Conservation (phyloP, 371 early-diverging fungal species). For the Synchytrium microbalum region DNA sequence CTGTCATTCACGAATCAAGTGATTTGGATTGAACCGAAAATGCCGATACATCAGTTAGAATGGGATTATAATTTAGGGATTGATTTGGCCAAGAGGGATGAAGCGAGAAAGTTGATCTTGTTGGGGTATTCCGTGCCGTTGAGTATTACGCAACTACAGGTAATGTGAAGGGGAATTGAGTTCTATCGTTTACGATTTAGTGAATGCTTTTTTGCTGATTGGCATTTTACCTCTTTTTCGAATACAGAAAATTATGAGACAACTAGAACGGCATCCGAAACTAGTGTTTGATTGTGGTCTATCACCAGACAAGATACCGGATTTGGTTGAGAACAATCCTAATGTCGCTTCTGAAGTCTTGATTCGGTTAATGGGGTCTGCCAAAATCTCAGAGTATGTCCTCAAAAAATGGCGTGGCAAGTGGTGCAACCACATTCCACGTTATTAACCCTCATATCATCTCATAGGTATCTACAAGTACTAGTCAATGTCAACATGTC, state of each 20-base stretch:
- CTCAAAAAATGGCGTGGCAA: too few relatives aligned
- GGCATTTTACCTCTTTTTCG: not conserved
- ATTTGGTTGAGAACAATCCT: conserved; percentile 26
- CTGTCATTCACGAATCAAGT: not conserved
- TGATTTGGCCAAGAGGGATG: conserved; percentile 8
- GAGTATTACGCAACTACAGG: conserved; percentile 15
- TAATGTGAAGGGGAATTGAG: not conserved
- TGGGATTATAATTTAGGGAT: conserved; percentile 12
- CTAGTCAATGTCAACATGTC: conserved; percentile 20
- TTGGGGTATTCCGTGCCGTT: conserved; percentile 16
- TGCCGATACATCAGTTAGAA: conserved; percentile 10
- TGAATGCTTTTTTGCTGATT: not conserved
- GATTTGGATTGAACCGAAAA: conserved; percentile 14
- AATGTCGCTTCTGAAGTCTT: conserved; percentile 16
- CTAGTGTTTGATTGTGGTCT: conserved; percentile 10
- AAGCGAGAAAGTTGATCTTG: conserved; percentile 14
- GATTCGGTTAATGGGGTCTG: conserved; percentile 10
- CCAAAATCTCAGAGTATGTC: conserved; percentile 15
- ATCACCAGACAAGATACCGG: conserved; percentile 13
- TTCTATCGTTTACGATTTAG: not conserved
- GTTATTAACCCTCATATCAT: not conserved
- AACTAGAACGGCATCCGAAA: conserved; percentile 10
- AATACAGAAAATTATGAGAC: conserved; percentile 4
- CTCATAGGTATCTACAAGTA: conserved; percentile 16
- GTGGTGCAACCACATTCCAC: not conserved